These are phyloP conservation scores for Poteriospumella lacustris DNA, from an alignment of 108 stramenopile species.

Conservation along the genomic window DNA sequence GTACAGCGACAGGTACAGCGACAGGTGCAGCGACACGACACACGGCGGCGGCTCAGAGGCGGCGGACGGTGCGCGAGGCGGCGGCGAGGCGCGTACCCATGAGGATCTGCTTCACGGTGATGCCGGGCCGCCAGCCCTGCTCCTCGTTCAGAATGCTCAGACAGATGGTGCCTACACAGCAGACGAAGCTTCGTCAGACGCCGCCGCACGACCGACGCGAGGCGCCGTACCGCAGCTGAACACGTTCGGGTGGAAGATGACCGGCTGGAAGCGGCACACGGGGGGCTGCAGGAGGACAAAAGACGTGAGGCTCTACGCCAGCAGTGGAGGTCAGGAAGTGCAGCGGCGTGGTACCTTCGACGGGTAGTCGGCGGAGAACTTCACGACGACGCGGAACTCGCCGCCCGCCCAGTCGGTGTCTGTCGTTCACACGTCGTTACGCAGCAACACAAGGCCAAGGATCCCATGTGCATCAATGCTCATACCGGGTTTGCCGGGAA, in stretches of 20 bases:
- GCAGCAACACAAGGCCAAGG: neutral
- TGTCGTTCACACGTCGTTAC: conserved; percentile 24
- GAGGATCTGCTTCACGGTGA: conserved; percentile 90
- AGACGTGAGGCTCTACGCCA: neutral
- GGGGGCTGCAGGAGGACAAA: conserved; percentile 59
- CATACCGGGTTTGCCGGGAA: conserved; percentile 74
- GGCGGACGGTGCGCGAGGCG: too few species aligned
- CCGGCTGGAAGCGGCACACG: conserved; percentile 82
- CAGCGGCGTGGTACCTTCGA: conserved; percentile 49
- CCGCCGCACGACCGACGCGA: conserved; percentile 32
- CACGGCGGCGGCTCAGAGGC: conserved; percentile 48
- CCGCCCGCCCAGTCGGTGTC: conserved; percentile 93
- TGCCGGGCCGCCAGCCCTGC: conserved; percentile 98
- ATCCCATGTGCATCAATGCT: neutral
- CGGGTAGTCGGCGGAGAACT: conserved; percentile 84
- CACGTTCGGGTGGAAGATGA: conserved; percentile 72
- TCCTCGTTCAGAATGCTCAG: conserved; percentile 94
- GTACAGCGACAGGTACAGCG: neutral
- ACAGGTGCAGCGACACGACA: neutral
- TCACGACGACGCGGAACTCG: conserved; percentile 83
- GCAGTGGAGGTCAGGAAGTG: neutral
- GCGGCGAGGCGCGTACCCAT: too few species aligned
- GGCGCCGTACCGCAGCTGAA: too few species aligned
- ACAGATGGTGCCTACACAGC: conserved; percentile 91
- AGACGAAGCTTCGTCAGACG: conserved; percentile 50